Percentiles rank a stretch among this genome's conserved stretches.
phyloP scores from a whole-genome alignment of 2,329 filamentous ascomycete species.

The Verticillium albo-atrum region DNA sequence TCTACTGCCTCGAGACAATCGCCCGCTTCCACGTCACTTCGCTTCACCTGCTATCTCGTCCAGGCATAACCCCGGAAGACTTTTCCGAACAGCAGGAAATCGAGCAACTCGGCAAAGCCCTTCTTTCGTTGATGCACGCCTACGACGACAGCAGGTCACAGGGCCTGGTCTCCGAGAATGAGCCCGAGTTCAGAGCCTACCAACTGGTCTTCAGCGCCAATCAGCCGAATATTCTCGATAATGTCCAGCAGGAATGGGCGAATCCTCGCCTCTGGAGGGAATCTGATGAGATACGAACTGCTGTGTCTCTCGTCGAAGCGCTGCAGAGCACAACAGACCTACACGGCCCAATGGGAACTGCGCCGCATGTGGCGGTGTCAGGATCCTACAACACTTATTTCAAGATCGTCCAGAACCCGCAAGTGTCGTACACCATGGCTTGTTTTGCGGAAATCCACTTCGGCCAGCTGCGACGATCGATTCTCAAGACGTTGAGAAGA shows the following conservation, averaged over 20 bases:
- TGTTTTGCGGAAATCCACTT: constrained; percentile 68
- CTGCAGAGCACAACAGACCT: constrained; percentile 54
- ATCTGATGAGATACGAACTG: constrained; percentile 56
- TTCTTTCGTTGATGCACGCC: constrained; percentile 60
- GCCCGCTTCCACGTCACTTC: constrained; percentile 63
- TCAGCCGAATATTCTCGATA: constrained; percentile 50
- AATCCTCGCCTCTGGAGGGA: constrained; percentile 48
- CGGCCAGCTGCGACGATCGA: constrained; percentile 52
- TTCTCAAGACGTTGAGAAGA: constrained; percentile 50
- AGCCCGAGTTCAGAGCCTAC: constrained; percentile 63
- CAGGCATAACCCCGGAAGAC: constrained; percentile 51
- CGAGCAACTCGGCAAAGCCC: constrained; percentile 61
- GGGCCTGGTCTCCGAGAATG: constrained; percentile 54
- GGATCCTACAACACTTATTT: constrained; percentile 53
- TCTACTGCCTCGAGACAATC: constrained; percentile 63
- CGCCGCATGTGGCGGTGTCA: constrained; percentile 42
- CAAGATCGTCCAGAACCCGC: constrained; percentile 49
- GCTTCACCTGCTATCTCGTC: constrained; percentile 57
- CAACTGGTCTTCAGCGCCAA: constrained; percentile 58
- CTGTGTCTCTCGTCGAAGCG: constrained; percentile 55
- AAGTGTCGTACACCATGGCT: constrained; percentile 64
- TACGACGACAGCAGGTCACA: constrained; percentile 63
- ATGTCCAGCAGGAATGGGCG: constrained; percentile 49
- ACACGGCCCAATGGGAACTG: constrained; percentile 52
- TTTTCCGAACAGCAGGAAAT: constrained; percentile 65